These are phyloP conservation scores for Diddensiella caesifluorescens DNA, from an alignment of 805 yeast species.

Conservation along the genomic window DNA sequence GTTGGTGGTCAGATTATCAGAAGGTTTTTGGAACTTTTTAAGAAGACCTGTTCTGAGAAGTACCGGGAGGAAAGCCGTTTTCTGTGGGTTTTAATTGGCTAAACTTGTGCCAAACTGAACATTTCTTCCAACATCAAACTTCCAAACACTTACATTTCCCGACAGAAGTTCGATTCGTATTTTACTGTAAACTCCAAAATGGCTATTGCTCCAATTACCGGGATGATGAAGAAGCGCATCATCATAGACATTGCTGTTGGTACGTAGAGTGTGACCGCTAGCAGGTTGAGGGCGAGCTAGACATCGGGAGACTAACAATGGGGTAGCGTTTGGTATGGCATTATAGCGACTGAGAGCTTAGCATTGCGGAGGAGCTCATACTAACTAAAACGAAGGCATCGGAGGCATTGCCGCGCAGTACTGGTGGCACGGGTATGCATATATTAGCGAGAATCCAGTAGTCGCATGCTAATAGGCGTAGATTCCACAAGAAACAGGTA, in stretches of 20 bases:
- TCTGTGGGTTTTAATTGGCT: no score
- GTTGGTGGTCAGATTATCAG: background rate
- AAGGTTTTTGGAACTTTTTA: background rate
- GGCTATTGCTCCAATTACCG: conserved; percentile 74
- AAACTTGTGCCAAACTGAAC: no score
- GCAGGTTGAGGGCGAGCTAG: background rate
- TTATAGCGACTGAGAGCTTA: background rate
- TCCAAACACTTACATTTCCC: no score
- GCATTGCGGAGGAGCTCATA: background rate
- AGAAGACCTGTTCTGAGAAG: no score
- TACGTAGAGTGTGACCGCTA: conserved; percentile 31
- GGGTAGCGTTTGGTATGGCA: background rate
- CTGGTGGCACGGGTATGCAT: conserved; percentile 65
- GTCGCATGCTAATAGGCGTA: background rate
- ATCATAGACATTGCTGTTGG: conserved; percentile 74
- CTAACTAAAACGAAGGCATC: conserved; percentile 27
- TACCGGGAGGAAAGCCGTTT: no score
- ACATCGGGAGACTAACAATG: background rate
- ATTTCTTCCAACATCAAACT: no score
- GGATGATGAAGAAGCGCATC: conserved; percentile 74
- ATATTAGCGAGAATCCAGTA: no score
- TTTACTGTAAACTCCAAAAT: conserved; percentile 16
- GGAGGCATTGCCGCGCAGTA: conserved; percentile 61
- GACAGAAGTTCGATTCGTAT: no score
- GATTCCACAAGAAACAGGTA: conserved; percentile 68